A percentile compares a stretch with the other conserved stretches of the same genome.
Conservation (phyloP, 306 rosid species). For the Bauhinia variegata region DNA sequence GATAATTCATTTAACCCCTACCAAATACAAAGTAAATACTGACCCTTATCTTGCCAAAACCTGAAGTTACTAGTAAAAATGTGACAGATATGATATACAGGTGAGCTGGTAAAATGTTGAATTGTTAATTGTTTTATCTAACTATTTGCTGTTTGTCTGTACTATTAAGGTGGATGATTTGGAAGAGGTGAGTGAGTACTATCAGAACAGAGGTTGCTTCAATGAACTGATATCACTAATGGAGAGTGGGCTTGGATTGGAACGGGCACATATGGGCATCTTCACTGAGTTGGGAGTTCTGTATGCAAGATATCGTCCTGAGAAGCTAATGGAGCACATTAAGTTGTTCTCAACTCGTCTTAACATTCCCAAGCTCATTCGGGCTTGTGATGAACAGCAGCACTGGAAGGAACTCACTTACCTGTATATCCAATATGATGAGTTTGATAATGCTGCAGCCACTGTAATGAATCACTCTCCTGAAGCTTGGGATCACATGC, state of each 20-base stretch:
- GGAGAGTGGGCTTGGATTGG: constrained; percentile 95
- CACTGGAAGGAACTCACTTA: constrained; percentile 96
- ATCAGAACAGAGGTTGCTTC: constrained; percentile 96
- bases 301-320: constrained; percentile 91
- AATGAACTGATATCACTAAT: constrained; percentile 89
- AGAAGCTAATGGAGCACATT: constrained; percentile 96
- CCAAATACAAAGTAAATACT: not conserved
- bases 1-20: constrained; percentile 9
- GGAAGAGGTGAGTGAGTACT: constrained; percentile 94
- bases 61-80: constrained; percentile 17
- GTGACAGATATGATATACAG: not conserved
- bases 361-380: constrained; percentile 93
- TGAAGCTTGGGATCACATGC: constrained; percentile 99
- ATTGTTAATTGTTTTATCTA: constrained; percentile 39
- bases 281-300: constrained; percentile 96
- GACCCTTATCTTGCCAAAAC: too few relatives aligned
- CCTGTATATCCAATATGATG: constrained; percentile 87
- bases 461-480: constrained; percentile 97
- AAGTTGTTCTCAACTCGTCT: constrained; percentile 88
- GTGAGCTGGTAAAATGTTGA: not conserved
- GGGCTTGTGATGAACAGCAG: constrained; percentile 96
- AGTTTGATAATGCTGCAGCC: constrained; percentile 95
- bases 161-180: constrained; percentile 79
- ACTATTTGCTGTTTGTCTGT: constrained; percentile 20
- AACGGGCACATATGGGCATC: constrained; percentile 98